A percentile compares a stretch with the other conserved stretches of the same genome.
Evolutionary conservation across 1,139 yeast genomes (phyloP).

Genomic region (Candida smagusa): DNA sequence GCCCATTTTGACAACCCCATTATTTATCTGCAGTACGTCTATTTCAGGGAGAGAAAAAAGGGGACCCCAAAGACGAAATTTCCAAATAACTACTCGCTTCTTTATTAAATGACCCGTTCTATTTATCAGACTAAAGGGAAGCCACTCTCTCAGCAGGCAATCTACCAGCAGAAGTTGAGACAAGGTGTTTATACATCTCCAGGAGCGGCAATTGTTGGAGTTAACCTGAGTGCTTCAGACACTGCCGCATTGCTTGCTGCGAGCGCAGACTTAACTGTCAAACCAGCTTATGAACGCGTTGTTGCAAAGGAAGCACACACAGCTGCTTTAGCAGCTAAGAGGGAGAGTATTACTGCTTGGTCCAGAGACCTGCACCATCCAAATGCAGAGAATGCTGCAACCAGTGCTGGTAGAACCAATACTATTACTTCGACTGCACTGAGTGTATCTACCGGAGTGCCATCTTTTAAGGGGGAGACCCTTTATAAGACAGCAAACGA

Average conservation of each 20-base stretch:
- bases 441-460: slow-evolving; percentile 31
- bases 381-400: slow-evolving; percentile 49
- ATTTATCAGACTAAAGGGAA: slow-evolving; percentile 67
- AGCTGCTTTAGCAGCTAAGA: slow-evolving; percentile 60
- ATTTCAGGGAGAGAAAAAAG: slow-evolving; percentile 4
- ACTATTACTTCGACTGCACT: slow-evolving; percentile 13
- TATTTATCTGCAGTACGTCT: slow-evolving; percentile 1
- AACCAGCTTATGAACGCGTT: slow-evolving; percentile 59
- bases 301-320: slow-evolving; percentile 65
- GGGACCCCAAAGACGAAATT: slow-evolving; percentile 2
- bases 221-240: slow-evolving; percentile 64
- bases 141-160: slow-evolving; percentile 70
- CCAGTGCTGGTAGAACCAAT: slow-evolving; percentile 10
- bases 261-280: slow-evolving; percentile 58
- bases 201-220: slow-evolving; percentile 66
- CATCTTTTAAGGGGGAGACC: slow-evolving; percentile 33
- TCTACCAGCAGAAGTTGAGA: slow-evolving; percentile 72
- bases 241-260: slow-evolving; percentile 77
- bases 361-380: slow-evolving; percentile 40
- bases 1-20: background rate
- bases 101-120: slow-evolving; percentile 34
- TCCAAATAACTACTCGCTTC: background rate
- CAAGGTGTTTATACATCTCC: slow-evolving; percentile 76
- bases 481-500: slow-evolving; percentile 42
- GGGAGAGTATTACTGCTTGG: slow-evolving; percentile 40